These are phyloP conservation scores for Populus pruinosa DNA, from an alignment of 345 rosid genomes.

Conservation along the genomic window DNA sequence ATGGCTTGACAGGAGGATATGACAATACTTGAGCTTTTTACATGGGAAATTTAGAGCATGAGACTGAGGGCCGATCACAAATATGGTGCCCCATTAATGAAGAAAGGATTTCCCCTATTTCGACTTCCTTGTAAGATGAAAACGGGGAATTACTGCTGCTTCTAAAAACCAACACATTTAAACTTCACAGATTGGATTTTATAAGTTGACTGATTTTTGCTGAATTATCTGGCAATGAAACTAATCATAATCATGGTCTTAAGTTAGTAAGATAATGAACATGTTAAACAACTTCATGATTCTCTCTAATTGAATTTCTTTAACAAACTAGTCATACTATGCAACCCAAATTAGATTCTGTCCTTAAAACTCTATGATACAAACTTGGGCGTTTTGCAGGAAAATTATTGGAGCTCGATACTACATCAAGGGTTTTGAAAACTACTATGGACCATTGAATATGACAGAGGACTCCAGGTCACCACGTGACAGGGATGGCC, in stretches of 20 bases:
- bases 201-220: too few species aligned
- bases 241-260: background rate
- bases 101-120: background rate
- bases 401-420: constrained; percentile 81
- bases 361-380: background rate
- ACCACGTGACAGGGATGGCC: constrained; percentile 74
- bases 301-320: background rate
- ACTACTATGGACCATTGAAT: constrained; percentile 41
- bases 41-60: background rate
- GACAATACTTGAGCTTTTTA: background rate
- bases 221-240: too few species aligned
- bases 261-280: background rate
- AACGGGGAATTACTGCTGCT: too few species aligned
- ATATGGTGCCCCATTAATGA: background rate
- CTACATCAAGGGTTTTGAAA: constrained; percentile 57
- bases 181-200: too few species aligned
- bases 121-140: too few species aligned
- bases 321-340: background rate
- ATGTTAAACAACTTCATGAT: too few species aligned
- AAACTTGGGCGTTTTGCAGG: constrained; percentile 26
- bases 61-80: background rate
- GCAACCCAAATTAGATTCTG: background rate
- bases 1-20: too few species aligned
- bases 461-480: constrained; percentile 57
- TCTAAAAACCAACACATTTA: too few species aligned